A percentile compares a stretch with the other conserved stretches of the same genome.
phyloP scores from a whole-genome alignment of 306 rosid genomes.

The Fragaria ananassa region DNA sequence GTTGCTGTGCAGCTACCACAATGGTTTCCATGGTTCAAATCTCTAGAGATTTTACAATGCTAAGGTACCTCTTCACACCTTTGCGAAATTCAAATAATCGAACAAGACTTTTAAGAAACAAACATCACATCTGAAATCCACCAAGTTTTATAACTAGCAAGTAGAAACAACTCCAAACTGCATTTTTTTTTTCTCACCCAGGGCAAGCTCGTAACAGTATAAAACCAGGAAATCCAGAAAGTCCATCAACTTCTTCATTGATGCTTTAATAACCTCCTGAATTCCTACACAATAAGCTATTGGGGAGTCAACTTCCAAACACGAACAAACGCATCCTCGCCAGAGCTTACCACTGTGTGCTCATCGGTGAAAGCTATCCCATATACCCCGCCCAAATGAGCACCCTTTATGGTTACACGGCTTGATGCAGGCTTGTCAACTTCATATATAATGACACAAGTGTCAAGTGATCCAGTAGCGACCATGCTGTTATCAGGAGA shows the following conservation, averaged over 20 bases:
- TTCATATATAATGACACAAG: constrained; percentile 71
- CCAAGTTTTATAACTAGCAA: background rate
- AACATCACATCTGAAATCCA: background rate
- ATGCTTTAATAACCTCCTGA: constrained; percentile 19
- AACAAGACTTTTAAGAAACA: background rate
- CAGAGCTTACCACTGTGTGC: constrained; percentile 75
- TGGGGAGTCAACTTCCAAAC: constrained; percentile 75
- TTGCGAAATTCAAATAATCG: background rate
- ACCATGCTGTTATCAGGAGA: constrained; percentile 79
- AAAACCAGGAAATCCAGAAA: constrained; percentile 10
- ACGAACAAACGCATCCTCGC: constrained; percentile 97
- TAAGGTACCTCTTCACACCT: background rate
- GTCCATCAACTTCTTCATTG: background rate
- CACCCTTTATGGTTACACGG: constrained; percentile 79
- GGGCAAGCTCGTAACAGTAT: background rate
- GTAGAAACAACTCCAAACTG: constrained; percentile 18
- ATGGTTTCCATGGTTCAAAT: background rate
- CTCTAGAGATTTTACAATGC: background rate
- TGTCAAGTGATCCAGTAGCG: constrained; percentile 93
- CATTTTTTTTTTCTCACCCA: background rate
- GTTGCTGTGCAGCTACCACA: background rate
- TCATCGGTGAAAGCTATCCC: constrained; percentile 86
- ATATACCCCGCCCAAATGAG: constrained; percentile 94
- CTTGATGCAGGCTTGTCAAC: constrained; percentile 78
- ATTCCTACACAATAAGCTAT: constrained; percentile 31